A percentile compares a stretch with the other conserved stretches of the same genome.
Conservation (phyloP, 371 early-diverging fungal genomes). For the Mucor plumbeus region DNA sequence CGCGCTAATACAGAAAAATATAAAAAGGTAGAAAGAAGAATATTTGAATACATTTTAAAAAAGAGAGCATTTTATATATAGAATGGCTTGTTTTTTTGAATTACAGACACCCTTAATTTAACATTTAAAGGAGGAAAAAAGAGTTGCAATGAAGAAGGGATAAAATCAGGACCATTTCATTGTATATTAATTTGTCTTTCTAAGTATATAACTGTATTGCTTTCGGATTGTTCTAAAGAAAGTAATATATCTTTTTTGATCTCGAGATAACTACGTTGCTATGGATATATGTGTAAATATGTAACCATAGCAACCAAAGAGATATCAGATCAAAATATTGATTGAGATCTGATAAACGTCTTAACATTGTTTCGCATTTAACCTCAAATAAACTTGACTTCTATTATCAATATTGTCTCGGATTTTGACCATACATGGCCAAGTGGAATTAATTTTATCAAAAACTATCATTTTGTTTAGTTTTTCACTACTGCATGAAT, state of each 20-base stretch:
- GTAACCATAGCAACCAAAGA: background rate
- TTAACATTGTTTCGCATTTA: too few relatives aligned
- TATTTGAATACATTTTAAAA: background rate
- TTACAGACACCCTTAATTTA: conserved; percentile 4
- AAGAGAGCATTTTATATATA: conserved; percentile 1
- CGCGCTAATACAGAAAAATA: background rate
- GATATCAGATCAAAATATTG: too few relatives aligned
- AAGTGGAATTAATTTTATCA: background rate
- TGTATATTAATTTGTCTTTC: background rate
- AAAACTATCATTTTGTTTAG: too few relatives aligned
- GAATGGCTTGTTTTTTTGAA: background rate
- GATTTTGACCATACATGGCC: background rate
- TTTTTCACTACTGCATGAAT: background rate
- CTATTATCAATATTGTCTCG: background rate
- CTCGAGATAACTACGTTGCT: background rate
- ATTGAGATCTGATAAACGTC: too few relatives aligned
- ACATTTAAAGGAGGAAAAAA: background rate
- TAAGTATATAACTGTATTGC: too few relatives aligned
- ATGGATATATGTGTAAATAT: background rate
- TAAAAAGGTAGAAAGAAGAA: background rate
- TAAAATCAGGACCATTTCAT: conserved; percentile 1
- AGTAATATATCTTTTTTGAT: background rate
- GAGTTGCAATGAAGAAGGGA: background rate
- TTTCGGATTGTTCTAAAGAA: too few relatives aligned
- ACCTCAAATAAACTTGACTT: background rate